Base-by-base conservation (phyloP, 345 rosid genomes). In the Melastoma malabathricum region DNA sequence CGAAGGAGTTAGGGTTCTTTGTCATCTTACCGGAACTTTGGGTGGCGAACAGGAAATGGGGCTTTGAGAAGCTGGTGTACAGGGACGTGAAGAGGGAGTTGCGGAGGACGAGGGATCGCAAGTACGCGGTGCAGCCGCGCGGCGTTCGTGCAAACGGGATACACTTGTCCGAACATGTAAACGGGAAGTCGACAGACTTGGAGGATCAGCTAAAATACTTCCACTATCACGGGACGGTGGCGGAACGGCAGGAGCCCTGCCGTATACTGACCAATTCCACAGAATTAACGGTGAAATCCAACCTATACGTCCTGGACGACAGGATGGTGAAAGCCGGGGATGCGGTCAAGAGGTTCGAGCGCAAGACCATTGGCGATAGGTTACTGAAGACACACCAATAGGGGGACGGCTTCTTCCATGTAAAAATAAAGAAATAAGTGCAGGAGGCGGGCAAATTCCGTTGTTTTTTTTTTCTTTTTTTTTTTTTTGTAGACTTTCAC, bases 201-300 rank as follows among this genome's bases (percentile, higher is more conserved):
- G 74, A 81, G 0, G 94, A 78, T 50, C 68, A 39, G 61, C 72
- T 90, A 60, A 78, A 65, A 47, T 90, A 90, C 66, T 90, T 70
- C 69, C 98, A 90, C 59, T 90, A 81, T 67, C 98, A 90, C 20
- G 96, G 96, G 43, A 79, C 94, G 4, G 78, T 83, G 0, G 88
- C 94, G 0, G 68, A 73, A 18, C 71, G 94, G 19, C 65, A 77
- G 0, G 97, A 89, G 51, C 97, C 94, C 0, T 89, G 97, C 50
- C 70, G 86, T 18, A 59, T 51, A 19, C 69, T 78, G 38, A 58
- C 72, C 34, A 86, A 90, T 2, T 65, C 68, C 4, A 64, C 89
- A 0, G 48, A 60, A 18, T 41, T 69, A 39, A 57, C 58, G 46
- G 74, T 69, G 7, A 90, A 86, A 38, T 81, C 70, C 44, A 72